Evolutionary conservation across 768 basidiomycete species (phyloP).

Genomic region (Suillus paluster): DNA sequence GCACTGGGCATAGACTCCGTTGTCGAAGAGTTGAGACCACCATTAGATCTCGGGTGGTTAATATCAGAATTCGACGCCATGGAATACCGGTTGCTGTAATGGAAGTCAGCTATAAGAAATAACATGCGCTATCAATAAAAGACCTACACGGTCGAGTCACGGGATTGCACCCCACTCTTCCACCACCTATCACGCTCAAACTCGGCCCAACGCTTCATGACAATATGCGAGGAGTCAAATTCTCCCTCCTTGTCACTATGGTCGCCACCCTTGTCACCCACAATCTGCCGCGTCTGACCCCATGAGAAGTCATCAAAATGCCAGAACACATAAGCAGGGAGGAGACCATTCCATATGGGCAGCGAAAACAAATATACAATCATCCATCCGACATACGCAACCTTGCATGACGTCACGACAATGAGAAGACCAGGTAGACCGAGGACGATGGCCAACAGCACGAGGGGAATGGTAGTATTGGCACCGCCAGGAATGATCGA

Average conservation of each 20-base stretch:
- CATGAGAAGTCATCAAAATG: conserved; percentile 99
- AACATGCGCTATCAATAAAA: conserved; percentile 18
- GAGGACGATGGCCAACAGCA: conserved; percentile 91
- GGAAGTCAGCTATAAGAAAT: conserved; percentile 30
- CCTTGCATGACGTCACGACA: conserved; percentile 92
- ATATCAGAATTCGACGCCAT: conserved; percentile 78
- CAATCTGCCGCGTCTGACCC: conserved; percentile 90
- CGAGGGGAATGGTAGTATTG: conserved; percentile 86
- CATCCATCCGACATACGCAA: conserved; percentile 98
- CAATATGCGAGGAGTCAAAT: conserved; percentile 95
- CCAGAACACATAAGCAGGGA: conserved; percentile 98
- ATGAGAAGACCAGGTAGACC: conserved; percentile 96
- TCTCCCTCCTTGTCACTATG: conserved; percentile 96
- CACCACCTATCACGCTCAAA: conserved; percentile 95
- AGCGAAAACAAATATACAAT: conserved; percentile 88
- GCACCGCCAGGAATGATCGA: conserved; percentile 83
- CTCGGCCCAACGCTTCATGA: conserved; percentile 99
- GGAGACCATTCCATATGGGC: conserved; percentile 95
- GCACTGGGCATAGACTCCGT: conserved; percentile 53
- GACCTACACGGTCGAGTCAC: conserved; percentile 75
- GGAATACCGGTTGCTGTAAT: conserved; percentile 66
- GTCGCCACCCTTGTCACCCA: conserved; percentile 70
- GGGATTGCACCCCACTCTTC: conserved; percentile 85
- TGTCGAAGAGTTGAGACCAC: conserved; percentile 61
- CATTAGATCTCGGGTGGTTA: conserved; percentile 57